Percentiles rank a stretch among this genome's conserved stretches.
These are phyloP conservation scores for Aspergillus transmontanensis DNA, from an alignment of 2,329 filamentous ascomycete species.

Conservation along the genomic window DNA sequence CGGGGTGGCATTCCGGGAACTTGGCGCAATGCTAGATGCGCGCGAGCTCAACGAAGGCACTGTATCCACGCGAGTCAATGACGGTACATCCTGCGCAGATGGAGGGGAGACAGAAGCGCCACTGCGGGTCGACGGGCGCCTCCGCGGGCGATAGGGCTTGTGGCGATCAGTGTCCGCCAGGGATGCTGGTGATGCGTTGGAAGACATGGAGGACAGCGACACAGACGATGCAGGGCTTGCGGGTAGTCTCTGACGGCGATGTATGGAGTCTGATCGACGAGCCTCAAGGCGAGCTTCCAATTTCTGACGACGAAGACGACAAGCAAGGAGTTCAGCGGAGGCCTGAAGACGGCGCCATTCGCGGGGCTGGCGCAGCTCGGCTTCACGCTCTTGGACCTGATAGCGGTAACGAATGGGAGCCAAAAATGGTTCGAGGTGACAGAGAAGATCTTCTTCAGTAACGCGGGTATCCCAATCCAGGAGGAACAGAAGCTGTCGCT, in stretches of 20 bases:
- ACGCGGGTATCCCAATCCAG: constrained; percentile 94
- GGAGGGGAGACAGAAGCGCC: constrained; percentile 47
- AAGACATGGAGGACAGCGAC: constrained; percentile 23
- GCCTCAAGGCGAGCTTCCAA: constrained; percentile 32
- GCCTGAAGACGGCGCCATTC: constrained; percentile 42
- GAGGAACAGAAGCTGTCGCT: constrained; percentile 94
- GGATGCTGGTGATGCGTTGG: constrained; percentile 26
- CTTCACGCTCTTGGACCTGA: constrained; percentile 52
- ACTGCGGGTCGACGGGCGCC: constrained; percentile 34
- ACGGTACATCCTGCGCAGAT: constrained; percentile 47
- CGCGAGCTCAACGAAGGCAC: constrained; percentile 45
- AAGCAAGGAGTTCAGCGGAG: constrained; percentile 38
- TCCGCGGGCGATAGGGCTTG: constrained; percentile 36
- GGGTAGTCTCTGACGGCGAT: constrained; percentile 23
- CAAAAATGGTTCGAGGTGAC: constrained; percentile 84
- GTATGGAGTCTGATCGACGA: constrained; percentile 18
- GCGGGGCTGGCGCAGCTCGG: constrained; percentile 36
- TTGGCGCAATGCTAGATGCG: constrained; percentile 47
- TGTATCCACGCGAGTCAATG: constrained; percentile 44
- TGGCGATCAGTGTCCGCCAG: constrained; percentile 39
- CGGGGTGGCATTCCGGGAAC: constrained; percentile 45
- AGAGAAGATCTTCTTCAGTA: constrained; percentile 80
- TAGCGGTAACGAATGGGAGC: constrained; percentile 72
- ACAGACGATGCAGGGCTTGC: constrained; percentile 32
- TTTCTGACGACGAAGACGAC: constrained; percentile 41